phyloP scores from a whole-genome alignment of 768 basidiomycete genomes.

The Lentinula detonsa region DNA sequence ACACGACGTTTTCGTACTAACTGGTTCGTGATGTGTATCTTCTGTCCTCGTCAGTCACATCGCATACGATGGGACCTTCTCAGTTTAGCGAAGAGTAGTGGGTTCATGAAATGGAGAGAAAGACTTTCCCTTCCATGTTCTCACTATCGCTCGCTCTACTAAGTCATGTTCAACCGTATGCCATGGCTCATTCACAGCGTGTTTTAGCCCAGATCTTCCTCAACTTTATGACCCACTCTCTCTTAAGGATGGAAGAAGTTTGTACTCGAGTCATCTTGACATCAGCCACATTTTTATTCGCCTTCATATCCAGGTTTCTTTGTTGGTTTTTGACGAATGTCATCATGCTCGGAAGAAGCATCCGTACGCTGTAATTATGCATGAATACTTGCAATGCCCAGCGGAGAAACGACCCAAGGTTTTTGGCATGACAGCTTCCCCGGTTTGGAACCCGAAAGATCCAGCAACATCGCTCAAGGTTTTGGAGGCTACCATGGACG shows the following conservation, averaged over 20 bases:
- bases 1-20: constrained; percentile 81
- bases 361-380: constrained; percentile 75
- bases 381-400: constrained; percentile 50
- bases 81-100: neutral
- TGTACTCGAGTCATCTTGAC: neutral
- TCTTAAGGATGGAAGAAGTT: constrained; percentile 68
- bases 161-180: neutral
- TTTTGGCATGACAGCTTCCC: constrained; percentile 93
- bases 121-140: neutral
- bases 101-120: neutral
- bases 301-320: constrained; percentile 29
- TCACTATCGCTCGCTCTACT: neutral
- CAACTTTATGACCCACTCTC: constrained; percentile 74
- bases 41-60: neutral
- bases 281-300: neutral
- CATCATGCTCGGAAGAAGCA: constrained; percentile 76
- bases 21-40: constrained; percentile 39
- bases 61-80: neutral
- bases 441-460: constrained; percentile 75
- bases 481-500: constrained; percentile 67
- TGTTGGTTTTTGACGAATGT: constrained; percentile 80
- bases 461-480: constrained; percentile 54
- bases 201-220: constrained; percentile 72
- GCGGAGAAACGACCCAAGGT: constrained; percentile 58
- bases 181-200: neutral